Conservation (phyloP, 1,284 basidiomycete species). For the Irpex rosettiformis region DNA sequence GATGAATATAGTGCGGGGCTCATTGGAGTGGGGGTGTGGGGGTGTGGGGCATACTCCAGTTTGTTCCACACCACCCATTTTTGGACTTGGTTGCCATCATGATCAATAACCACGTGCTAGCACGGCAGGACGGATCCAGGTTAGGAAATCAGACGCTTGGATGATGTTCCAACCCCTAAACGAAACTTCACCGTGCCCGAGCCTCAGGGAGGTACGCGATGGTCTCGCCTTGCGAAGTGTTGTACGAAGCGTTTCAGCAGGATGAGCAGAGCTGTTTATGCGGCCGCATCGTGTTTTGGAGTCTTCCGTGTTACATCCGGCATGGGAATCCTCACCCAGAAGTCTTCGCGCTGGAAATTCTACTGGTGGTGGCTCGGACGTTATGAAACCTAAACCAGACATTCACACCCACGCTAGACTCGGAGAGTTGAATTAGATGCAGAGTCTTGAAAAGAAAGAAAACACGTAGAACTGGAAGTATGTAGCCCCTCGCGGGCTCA, state of each 20-base stretch:
- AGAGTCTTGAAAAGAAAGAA: background rate
- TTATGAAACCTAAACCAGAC: background rate
- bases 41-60: background rate
- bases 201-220: background rate
- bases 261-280: background rate
- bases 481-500: background rate
- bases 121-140: background rate
- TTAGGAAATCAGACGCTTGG: background rate
- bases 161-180: background rate
- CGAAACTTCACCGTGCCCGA: background rate
- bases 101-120: constrained; percentile 6
- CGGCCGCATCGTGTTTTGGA: background rate
- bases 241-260: background rate
- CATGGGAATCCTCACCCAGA: background rate
- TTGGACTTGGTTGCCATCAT: background rate
- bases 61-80: constrained; percentile 7
- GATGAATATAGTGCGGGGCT: background rate
- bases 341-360: background rate
- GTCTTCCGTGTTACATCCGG: background rate
- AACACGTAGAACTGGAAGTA: background rate
- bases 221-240: background rate
- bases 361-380: background rate
- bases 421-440: background rate
- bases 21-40: background rate
- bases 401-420: background rate